Conservation (phyloP, 2,329 filamentous ascomycete species). For the Neurospora crassa region DNA sequence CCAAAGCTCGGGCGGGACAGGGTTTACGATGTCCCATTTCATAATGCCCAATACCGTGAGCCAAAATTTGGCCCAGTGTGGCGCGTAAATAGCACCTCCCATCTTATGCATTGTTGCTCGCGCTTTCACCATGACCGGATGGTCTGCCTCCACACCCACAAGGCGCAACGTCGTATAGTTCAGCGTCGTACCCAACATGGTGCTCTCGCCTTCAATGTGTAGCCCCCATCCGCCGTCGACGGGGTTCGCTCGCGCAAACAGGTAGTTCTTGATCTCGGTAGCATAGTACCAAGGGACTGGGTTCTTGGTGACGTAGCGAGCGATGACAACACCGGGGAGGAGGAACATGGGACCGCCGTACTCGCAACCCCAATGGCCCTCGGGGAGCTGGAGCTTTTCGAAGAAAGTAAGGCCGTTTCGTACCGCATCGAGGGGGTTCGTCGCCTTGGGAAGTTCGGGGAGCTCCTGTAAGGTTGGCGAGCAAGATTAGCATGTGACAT, state of each 20-base stretch:
- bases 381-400: constrained; percentile 75
- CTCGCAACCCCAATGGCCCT: constrained; percentile 93
- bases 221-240: constrained; percentile 95
- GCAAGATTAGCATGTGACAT: background rate
- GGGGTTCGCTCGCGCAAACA: constrained; percentile 75
- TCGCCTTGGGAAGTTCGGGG: constrained; percentile 59
- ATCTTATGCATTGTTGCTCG: constrained; percentile 73
- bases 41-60: constrained; percentile 73
- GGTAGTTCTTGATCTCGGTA: constrained; percentile 85
- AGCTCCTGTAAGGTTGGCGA: constrained; percentile 46
- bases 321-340: constrained; percentile 72
- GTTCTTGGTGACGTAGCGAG: constrained; percentile 84
- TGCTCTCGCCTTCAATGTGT: constrained; percentile 88
- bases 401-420: constrained; percentile 82
- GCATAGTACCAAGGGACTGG: constrained; percentile 71
- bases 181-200: constrained; percentile 79
- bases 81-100: constrained; percentile 72
- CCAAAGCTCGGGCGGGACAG: constrained; percentile 89
- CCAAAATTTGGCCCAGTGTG: constrained; percentile 98
- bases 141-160: constrained; percentile 73
- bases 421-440: constrained; percentile 66
- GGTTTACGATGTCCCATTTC: constrained; percentile 89
- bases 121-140: constrained; percentile 77
- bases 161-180: constrained; percentile 79
- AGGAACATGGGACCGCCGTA: constrained; percentile 98